phyloP scores from a whole-genome alignment of 768 basidiomycete genomes.

The Mycena crocata region DNA sequence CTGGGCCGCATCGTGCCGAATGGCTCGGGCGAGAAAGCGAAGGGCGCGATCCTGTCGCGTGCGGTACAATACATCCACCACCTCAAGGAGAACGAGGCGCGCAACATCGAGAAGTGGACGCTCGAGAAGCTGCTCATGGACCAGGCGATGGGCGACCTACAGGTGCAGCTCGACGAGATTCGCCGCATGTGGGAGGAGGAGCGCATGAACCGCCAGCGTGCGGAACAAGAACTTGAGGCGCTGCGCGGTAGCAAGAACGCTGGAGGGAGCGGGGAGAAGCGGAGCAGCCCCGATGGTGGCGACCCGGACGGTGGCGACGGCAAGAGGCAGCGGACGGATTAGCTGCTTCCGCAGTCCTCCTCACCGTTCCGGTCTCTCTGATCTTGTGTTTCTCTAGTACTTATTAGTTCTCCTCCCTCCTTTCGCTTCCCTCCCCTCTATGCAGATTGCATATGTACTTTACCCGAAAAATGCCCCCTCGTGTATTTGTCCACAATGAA shows the following conservation, averaged over 20 bases:
- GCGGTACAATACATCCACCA: conserved; percentile 94
- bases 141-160: conserved; percentile 89
- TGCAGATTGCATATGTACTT: background rate
- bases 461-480: background rate
- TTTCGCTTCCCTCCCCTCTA: too few species aligned
- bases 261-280: conserved; percentile 47
- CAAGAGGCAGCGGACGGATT: conserved; percentile 57
- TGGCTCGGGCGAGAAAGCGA: conserved; percentile 88
- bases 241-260: conserved; percentile 60
- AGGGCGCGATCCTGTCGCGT: conserved; percentile 88
- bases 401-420: conserved; percentile 1
- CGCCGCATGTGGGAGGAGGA: conserved; percentile 88
- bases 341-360: too few species aligned
- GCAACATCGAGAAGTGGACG: conserved; percentile 94
- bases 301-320: conserved; percentile 46
- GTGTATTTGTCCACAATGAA: background rate
- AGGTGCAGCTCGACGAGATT: conserved; percentile 85
- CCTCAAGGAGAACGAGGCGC: conserved; percentile 89
- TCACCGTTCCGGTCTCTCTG: too few species aligned
- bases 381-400: conserved; percentile 7
- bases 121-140: conserved; percentile 93
- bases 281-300: conserved; percentile 45
- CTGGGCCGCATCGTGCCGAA: conserved; percentile 91
- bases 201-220: conserved; percentile 65
- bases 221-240: conserved; percentile 73